Evolutionary conservation across 2,329 filamentous ascomycete species (phyloP), one percentile per base, ranked within the genome.

Genomic region (Westerdykella ornata): DNA sequence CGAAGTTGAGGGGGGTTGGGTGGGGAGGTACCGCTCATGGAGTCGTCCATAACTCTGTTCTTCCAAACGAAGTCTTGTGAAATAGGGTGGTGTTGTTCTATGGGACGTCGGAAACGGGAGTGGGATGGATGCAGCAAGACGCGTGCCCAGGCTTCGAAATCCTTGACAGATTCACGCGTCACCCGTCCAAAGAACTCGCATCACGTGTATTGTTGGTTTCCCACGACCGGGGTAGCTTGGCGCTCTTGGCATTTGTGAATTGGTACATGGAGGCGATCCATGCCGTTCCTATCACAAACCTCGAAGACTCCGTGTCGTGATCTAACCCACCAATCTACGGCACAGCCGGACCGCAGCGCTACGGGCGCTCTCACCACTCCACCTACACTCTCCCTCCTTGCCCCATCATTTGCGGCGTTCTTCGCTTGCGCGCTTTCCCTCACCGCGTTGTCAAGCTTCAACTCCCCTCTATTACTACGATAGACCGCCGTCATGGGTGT

Each of bases 401-500:
- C 22, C 22, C 22, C 22, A 11, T 33, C 11, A 5, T 33, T 33
- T 33, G 16, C 16, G n/a, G 30, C 30, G 12, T 7, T n/a, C 14
- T 33, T 15, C 30, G 14, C 16, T n/a, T 37, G 11, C 30, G 30
- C 12, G 5, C 16, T 33, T 13, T 11, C 30, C 30, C 8, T n/a
- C 14, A 8, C 30, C 30, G n/a, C 30, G 26, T 29, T 29, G 8
- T 29, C 8, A 14, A 5, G 30, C n/a, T 33, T 33, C 30, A n/a
- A 8, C 30, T 33, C 33, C 33, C 3, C 33, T 35, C 33, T 33
- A 15, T 33, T 14, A 4, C 30, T 17, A 33, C 30, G 14, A 26
- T 15, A 33, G 26, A 28, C 39, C 15, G 38, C 37, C 36, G 34
- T 38, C 60, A 77, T 80, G 80, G 80, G 82, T 78, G 82, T 87